Evolutionary conservation across 1,284 basidiomycete genomes (phyloP).

Genomic region (Apiotrichum domesticum): DNA sequence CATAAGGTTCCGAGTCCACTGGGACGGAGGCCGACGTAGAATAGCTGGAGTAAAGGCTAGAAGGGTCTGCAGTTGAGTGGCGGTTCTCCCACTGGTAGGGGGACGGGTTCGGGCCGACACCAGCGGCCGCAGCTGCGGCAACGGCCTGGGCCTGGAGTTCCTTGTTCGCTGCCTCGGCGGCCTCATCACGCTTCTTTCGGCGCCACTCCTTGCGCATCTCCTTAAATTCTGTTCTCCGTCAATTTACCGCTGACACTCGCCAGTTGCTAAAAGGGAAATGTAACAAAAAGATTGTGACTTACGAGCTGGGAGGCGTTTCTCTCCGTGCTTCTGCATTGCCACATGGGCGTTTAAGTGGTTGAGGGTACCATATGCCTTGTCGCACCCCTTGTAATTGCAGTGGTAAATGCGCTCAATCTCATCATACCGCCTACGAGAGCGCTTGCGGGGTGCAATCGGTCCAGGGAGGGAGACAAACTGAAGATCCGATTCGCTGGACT

Average conservation of each 20-base stretch:
- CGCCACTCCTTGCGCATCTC: constrained; percentile 94
- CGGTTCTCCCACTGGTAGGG: background rate
- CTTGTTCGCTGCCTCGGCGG: constrained; percentile 23
- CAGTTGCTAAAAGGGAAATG: too few relatives aligned
- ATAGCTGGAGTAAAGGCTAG: constrained; percentile 4
- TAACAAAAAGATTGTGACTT: constrained; percentile 20
- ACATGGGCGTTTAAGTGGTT: constrained; percentile 57
- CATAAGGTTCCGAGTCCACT: constrained; percentile 8
- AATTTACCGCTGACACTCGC: background rate
- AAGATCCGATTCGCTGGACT: constrained; percentile 5
- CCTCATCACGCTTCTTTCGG: constrained; percentile 73
- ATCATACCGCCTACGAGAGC: constrained; percentile 49
- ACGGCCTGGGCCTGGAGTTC: constrained; percentile 9
- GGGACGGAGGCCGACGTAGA: background rate
- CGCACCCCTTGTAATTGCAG: constrained; percentile 53
- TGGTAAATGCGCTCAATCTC: constrained; percentile 54
- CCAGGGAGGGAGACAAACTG: constrained; percentile 27
- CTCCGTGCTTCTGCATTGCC: constrained; percentile 55
- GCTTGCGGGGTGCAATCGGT: constrained; percentile 35
- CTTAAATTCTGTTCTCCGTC: constrained; percentile 71
- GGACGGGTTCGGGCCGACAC: background rate
- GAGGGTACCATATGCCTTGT: constrained; percentile 52
- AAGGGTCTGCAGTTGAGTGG: background rate
- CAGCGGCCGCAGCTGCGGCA: background rate
- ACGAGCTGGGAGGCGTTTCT: constrained; percentile 52